Evolutionary conservation across 257 asterid genomes (phyloP).

Genomic region (Rauvolfia tetraphylla): DNA sequence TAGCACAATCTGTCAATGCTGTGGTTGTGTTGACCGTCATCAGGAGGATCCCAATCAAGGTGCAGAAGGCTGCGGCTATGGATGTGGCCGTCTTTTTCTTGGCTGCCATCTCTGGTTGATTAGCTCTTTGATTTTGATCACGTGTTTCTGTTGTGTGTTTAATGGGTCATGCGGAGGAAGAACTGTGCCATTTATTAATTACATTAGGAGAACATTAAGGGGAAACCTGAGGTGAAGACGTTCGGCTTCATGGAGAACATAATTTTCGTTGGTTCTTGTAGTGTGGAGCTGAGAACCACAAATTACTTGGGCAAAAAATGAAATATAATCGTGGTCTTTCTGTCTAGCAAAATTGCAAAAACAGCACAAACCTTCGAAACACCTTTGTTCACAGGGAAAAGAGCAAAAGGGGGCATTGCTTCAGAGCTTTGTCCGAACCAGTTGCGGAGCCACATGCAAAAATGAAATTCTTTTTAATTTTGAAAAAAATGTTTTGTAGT

Average conservation of each 20-base stretch:
- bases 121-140: neutral
- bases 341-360: too few species aligned
- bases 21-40: neutral
- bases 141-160: neutral
- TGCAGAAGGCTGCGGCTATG: neutral
- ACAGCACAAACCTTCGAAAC: too few species aligned
- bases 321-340: too few species aligned
- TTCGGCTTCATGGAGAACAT: too few species aligned
- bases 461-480: too few species aligned
- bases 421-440: too few species aligned
- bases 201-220: neutral
- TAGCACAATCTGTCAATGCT: constrained; percentile 23
- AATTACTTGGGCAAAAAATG: neutral
- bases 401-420: too few species aligned
- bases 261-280: neutral
- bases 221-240: neutral
- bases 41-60: constrained; percentile 1
- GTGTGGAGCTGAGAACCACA: neutral
- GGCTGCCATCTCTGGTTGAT: neutral
- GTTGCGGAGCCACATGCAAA: too few species aligned
- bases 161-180: neutral
- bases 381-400: too few species aligned
- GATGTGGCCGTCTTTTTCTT: constrained; percentile 4
- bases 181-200: neutral
- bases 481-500: too few species aligned